phyloP scores from a whole-genome alignment of 2,329 filamentous ascomycete genomes.

The Pseudogymnoascus sp. region DNA sequence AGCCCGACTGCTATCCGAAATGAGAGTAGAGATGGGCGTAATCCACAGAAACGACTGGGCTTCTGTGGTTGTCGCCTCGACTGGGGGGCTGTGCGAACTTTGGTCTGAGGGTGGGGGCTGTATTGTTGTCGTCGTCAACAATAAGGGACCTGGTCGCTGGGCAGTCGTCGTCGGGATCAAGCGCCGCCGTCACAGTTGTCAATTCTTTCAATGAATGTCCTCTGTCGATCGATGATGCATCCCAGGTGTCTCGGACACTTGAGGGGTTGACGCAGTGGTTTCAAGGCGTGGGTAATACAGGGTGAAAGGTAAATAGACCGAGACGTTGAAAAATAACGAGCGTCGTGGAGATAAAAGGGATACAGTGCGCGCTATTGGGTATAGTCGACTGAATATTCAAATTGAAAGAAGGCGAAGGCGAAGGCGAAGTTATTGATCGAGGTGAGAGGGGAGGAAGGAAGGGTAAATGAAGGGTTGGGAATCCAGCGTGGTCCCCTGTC shows the following conservation, averaged over 20 bases:
- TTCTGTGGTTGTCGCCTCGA: conserved; percentile 1
- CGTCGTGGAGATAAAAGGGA: conserved; percentile 3
- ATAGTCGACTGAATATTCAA: not conserved
- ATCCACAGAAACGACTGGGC: not conserved
- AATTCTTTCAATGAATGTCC: not conserved
- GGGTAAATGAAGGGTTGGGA: not conserved
- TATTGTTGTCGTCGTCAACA: not conserved
- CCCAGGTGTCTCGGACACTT: not conserved
- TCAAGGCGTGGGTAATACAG: conserved; percentile 5
- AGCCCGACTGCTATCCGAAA: not conserved
- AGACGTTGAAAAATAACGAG: not conserved
- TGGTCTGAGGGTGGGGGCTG: not conserved
- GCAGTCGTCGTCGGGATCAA: not conserved
- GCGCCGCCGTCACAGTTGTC: not conserved
- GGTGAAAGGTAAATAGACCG: not conserved
- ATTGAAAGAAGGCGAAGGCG: not conserved
- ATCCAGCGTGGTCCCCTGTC: not conserved
- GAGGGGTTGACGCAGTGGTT: conserved; percentile 6
- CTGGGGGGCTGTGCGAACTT: not conserved
- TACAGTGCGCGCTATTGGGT: not conserved
- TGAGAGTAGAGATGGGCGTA: not conserved
- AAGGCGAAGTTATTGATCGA: not conserved
- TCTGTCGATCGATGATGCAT: not conserved
- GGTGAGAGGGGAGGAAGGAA: not conserved
- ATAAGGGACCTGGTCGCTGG: not conserved